Percentiles rank a stretch among this genome's conserved stretches.
phyloP scores from a whole-genome alignment of 2,329 filamentous ascomycete species.

The Trichophyton simii region DNA sequence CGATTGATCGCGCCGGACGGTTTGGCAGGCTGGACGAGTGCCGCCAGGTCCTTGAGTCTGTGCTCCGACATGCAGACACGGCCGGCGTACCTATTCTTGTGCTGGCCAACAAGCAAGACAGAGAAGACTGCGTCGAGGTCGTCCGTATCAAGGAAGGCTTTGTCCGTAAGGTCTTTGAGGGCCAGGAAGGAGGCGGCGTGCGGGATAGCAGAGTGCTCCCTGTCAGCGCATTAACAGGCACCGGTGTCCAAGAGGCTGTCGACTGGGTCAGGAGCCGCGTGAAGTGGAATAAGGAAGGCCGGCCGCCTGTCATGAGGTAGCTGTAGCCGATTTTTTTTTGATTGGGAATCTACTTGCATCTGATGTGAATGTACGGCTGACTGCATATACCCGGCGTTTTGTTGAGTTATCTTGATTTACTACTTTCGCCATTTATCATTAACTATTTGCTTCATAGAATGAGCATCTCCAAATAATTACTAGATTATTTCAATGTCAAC shows the following conservation, averaged over 20 bases:
- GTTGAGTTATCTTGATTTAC: not conserved
- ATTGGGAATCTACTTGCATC: not conserved
- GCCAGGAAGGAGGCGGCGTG: conserved; percentile 73
- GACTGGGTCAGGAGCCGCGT: conserved; percentile 89
- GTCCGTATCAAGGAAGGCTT: conserved; percentile 94
- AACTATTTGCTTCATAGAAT: not conserved
- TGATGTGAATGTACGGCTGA: not conserved
- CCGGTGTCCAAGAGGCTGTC: conserved; percentile 86
- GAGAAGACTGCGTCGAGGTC: conserved; percentile 94
- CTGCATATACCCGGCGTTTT: not conserved
- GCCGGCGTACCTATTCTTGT: conserved; percentile 86
- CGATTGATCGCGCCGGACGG: conserved; percentile 26
- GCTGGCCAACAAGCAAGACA: conserved; percentile 92
- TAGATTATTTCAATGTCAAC: too few relatives aligned
- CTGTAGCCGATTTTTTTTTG: conserved; percentile 1
- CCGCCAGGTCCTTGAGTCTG: conserved; percentile 74
- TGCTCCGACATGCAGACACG: conserved; percentile 74
- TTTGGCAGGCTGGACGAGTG: conserved; percentile 67
- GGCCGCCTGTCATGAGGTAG: conserved; percentile 83
- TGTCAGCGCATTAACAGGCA: conserved; percentile 69
- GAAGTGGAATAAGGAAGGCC: conserved; percentile 89
- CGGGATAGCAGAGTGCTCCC: conserved; percentile 84
- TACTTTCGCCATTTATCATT: not conserved
- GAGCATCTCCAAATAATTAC: too few relatives aligned
- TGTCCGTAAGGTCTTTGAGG: conserved; percentile 90